phyloP scores from a whole-genome alignment of 306 rosid species.

The Trifolium repens region DNA sequence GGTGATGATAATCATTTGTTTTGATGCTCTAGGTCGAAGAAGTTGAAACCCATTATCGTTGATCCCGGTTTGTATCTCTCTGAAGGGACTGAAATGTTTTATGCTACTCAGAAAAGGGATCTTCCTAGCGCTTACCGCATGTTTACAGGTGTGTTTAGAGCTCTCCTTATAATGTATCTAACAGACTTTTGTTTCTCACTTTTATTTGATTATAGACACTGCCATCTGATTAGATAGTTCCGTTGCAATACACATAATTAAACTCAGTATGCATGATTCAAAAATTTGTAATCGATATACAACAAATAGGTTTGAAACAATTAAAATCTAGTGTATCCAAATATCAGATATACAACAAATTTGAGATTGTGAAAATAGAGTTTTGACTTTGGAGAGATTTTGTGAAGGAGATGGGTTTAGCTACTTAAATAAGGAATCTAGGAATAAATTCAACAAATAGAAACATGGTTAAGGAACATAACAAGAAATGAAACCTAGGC shows the following conservation, averaged over 20 bases:
- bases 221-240: background rate
- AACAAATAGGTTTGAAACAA: background rate
- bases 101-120: slow-evolving; percentile 88
- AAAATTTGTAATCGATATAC: background rate
- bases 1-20: slow-evolving; percentile 8
- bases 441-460: background rate
- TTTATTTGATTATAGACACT: slow-evolving; percentile 23
- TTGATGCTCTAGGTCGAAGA: slow-evolving; percentile 62
- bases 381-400: background rate
- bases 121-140: slow-evolving; percentile 81
- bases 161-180: background rate
- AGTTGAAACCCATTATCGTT: slow-evolving; percentile 80
- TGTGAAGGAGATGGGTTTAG: background rate
- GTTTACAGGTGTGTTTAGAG: slow-evolving; percentile 70
- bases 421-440: background rate
- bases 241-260: background rate
- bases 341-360: background rate
- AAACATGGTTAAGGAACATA: background rate
- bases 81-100: slow-evolving; percentile 84
- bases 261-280: background rate
- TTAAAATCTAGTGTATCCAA: background rate
- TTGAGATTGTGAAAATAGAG: background rate
- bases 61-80: slow-evolving; percentile 95
- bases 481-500: background rate
- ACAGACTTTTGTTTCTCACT: background rate